Conservation (phyloP, 768 basidiomycete genomes). For the Podaxis sp. region DNA sequence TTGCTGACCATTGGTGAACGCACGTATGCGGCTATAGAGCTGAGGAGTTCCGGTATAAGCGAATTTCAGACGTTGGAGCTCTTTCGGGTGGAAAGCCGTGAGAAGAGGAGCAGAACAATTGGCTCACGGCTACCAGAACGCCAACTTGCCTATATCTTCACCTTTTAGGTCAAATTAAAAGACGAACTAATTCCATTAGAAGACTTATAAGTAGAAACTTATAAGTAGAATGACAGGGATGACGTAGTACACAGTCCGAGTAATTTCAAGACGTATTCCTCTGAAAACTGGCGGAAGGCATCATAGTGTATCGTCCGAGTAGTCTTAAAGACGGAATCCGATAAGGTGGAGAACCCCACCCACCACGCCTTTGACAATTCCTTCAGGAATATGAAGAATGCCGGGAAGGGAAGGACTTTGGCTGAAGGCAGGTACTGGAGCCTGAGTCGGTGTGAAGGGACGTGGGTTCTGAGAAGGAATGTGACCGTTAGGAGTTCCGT, state of each 20-base stretch:
- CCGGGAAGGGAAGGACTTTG: neutral
- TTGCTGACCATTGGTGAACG: neutral
- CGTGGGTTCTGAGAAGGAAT: neutral
- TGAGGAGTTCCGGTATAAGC: neutral
- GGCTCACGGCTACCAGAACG: neutral
- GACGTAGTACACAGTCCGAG: neutral
- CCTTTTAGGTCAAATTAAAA: too few species aligned
- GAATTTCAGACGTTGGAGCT: neutral
- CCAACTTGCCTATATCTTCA: too few species aligned
- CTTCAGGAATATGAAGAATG: neutral
- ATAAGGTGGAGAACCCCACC: neutral
- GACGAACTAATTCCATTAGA: too few species aligned
- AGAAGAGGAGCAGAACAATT: neutral
- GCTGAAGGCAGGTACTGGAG: neutral
- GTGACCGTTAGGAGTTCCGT: slow-evolving; percentile 24
- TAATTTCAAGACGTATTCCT: neutral
- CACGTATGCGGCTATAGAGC: slow-evolving; percentile 3
- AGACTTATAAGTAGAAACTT: neutral
- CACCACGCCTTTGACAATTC: neutral
- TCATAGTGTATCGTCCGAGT: neutral
- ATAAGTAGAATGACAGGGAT: neutral
- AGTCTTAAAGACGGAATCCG: neutral
- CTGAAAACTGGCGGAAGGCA: neutral
- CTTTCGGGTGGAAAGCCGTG: neutral
- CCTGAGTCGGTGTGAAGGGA: slow-evolving; percentile 1